These are phyloP conservation scores for Crithidia acanthocephali DNA, from an alignment of 208 protist species.

Conservation along the genomic window DNA sequence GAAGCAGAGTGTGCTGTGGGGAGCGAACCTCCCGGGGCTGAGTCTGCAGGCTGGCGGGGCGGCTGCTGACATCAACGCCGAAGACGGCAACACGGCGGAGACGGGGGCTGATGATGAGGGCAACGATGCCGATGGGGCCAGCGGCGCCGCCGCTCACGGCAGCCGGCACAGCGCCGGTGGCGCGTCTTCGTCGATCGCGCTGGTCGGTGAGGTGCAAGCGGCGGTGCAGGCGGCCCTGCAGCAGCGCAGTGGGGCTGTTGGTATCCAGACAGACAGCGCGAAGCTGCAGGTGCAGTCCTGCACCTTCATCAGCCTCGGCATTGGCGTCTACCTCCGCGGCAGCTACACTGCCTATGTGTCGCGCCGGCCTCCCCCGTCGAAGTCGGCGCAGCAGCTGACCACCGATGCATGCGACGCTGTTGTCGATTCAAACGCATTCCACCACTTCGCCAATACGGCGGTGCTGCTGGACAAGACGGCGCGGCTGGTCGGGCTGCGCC, in stretches of 20 bases:
- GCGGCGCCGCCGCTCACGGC: too few relatives aligned
- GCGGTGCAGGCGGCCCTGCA: conserved; percentile 18
- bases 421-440: conserved; percentile 34
- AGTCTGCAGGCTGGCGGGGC: conserved; percentile 7
- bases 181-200: neutral
- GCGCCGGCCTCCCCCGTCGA: neutral
- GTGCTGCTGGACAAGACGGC: conserved; percentile 61
- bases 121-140: neutral
- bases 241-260: conserved; percentile 40
- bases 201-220: conserved; percentile 24
- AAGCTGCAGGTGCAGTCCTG: conserved; percentile 45
- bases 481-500: conserved; percentile 49
- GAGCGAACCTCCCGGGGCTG: conserved; percentile 5
- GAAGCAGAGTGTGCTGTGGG: conserved; percentile 20
- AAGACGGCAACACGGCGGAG: neutral
- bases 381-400: conserved; percentile 19
- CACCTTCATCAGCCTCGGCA: conserved; percentile 52
- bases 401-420: conserved; percentile 8
- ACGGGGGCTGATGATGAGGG: conserved; percentile 7
- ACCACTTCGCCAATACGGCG: conserved; percentile 64
- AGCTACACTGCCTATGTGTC: conserved; percentile 19
- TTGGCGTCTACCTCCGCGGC: conserved; percentile 49
- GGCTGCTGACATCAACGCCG: conserved; percentile 1
- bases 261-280: conserved; percentile 57
- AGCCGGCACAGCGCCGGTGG: neutral